These are phyloP conservation scores for Xylariaceae sp. DNA, from an alignment of 2,329 filamentous ascomycete species.

Conservation along the genomic window DNA sequence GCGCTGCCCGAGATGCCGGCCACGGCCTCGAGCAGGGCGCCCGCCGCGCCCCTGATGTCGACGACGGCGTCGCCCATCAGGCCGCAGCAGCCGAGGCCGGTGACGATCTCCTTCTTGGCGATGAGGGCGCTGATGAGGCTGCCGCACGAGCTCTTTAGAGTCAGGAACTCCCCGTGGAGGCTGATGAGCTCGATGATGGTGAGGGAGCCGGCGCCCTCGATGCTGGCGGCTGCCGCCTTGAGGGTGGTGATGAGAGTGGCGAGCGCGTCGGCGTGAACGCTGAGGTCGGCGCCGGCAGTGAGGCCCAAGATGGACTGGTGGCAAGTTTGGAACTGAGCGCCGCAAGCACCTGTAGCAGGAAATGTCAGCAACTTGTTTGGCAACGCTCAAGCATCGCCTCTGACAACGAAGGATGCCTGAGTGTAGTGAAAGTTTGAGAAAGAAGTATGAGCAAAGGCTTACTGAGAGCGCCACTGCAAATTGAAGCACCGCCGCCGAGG, in stretches of 20 bases:
- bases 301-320: conserved; percentile 4
- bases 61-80: neutral
- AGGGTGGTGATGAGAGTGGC: conserved; percentile 1
- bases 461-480: too few species aligned
- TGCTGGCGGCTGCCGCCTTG: conserved; percentile 1
- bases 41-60: conserved; percentile 3
- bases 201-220: conserved; percentile 5
- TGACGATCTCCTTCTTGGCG: conserved; percentile 5
- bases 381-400: too few species aligned
- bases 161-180: conserved; percentile 1
- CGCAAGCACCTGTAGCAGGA: conserved; percentile 3
- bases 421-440: too few species aligned
- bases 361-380: too few species aligned
- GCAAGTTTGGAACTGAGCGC: neutral
- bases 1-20: conserved; percentile 10
- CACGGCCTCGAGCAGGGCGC: conserved; percentile 5
- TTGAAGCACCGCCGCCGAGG: too few species aligned
- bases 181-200: conserved; percentile 3
- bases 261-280: conserved; percentile 2
- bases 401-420: too few species aligned
- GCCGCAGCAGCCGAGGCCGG: conserved; percentile 3
- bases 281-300: conserved; percentile 2
- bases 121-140: conserved; percentile 3
- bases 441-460: too few species aligned
- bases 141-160: conserved; percentile 1